Evolutionary conservation across 805 yeast genomes (phyloP).

Genomic region (Candida quercuum): DNA sequence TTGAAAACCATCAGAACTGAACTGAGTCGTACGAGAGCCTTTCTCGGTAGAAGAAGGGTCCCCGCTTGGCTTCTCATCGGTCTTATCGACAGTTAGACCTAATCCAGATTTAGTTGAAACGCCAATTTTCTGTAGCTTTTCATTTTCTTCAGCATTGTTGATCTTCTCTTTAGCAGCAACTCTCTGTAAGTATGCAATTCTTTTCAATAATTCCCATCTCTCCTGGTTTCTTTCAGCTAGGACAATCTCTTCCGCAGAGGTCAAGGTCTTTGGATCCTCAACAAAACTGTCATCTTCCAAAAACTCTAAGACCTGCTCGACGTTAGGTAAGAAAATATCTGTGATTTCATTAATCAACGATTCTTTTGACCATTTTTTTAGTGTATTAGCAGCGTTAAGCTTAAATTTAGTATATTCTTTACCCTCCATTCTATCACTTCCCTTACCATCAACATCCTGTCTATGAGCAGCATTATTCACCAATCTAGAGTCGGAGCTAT

Average conservation of each 20-base stretch:
- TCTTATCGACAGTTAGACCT: neutral
- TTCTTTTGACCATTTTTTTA: slow-evolving; percentile 50
- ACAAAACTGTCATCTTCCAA: slow-evolving; percentile 38
- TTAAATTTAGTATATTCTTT: slow-evolving; percentile 43
- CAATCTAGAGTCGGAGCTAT: slow-evolving; percentile 78
- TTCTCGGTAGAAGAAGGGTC: too few species aligned
- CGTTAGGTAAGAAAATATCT: slow-evolving; percentile 48
- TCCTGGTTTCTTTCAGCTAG: slow-evolving; percentile 43
- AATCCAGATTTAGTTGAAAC: slow-evolving; percentile 1
- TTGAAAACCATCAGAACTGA: neutral
- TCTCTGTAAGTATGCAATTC: slow-evolving; percentile 65
- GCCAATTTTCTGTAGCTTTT: slow-evolving; percentile 26
- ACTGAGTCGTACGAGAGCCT: neutral
- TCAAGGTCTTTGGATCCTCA: slow-evolving; percentile 25
- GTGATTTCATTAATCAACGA: slow-evolving; percentile 30
- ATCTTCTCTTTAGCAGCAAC: slow-evolving; percentile 47
- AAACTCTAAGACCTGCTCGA: slow-evolving; percentile 51
- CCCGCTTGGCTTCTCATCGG: neutral
- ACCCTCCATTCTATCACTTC: slow-evolving; percentile 56
- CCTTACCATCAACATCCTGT: slow-evolving; percentile 72
- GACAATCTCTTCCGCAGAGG: slow-evolving; percentile 32
- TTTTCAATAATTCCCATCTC: slow-evolving; percentile 68
- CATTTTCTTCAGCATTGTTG: slow-evolving; percentile 33
- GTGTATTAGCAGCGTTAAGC: slow-evolving; percentile 47
- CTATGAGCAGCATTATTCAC: slow-evolving; percentile 59